phyloP scores from a whole-genome alignment of 2,329 filamentous ascomycete genomes.

The Aureobasidium melanogenum region DNA sequence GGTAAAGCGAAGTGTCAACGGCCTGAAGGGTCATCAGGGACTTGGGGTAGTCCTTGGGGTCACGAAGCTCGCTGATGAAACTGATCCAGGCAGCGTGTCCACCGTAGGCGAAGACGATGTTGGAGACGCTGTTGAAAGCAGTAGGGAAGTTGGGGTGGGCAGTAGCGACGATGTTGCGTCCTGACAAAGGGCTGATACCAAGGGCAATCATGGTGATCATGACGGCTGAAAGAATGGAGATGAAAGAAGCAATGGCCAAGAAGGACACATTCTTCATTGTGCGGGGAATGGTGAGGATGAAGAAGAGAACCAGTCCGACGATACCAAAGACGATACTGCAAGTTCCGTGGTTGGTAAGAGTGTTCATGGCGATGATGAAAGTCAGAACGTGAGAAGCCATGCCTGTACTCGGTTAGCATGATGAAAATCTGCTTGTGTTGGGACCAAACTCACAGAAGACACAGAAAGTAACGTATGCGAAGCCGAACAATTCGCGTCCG shows the following conservation, averaged over 20 bases:
- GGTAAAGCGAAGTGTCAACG: slow-evolving; percentile 53
- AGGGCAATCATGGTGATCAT: slow-evolving; percentile 59
- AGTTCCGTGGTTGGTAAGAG: slow-evolving; percentile 51
- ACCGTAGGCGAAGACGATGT: slow-evolving; percentile 60
- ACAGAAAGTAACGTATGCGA: slow-evolving; percentile 55
- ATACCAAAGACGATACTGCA: slow-evolving; percentile 59
- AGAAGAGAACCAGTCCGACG: slow-evolving; percentile 49
- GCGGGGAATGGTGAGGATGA: slow-evolving; percentile 50
- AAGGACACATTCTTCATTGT: slow-evolving; percentile 55
- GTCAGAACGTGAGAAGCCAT: slow-evolving; percentile 62
- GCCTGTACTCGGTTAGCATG: slow-evolving; percentile 22
- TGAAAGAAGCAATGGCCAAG: slow-evolving; percentile 52
- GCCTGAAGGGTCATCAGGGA: slow-evolving; percentile 54
- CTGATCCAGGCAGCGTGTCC: slow-evolving; percentile 60
- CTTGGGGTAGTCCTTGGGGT: slow-evolving; percentile 53
- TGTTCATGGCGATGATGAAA: slow-evolving; percentile 61
- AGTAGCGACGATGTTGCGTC: slow-evolving; percentile 31
- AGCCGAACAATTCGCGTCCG: slow-evolving; percentile 56
- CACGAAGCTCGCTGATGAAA: slow-evolving; percentile 56
- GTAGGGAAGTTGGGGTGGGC: slow-evolving; percentile 36
- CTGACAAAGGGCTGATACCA: slow-evolving; percentile 38
- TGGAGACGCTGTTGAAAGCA: slow-evolving; percentile 54
- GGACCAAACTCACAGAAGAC: slow-evolving; percentile 41
- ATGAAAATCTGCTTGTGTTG: background rate
- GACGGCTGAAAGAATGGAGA: slow-evolving; percentile 54